Evolutionary conservation across 805 yeast species (phyloP).

Genomic region (Priceomyces melissophilus): DNA sequence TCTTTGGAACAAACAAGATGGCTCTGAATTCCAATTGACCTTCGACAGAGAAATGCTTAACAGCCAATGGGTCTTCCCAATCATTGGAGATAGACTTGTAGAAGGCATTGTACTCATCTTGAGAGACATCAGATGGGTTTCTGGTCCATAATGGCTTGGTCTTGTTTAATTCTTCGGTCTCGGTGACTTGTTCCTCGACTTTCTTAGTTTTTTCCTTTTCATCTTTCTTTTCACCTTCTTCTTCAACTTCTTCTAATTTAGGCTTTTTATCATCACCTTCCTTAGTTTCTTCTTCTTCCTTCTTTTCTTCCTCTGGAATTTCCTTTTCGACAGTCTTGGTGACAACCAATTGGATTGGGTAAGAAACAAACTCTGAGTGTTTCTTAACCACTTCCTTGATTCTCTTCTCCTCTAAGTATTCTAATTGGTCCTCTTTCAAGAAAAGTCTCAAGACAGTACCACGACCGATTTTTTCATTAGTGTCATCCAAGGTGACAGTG

Average conservation of each 20-base stretch:
- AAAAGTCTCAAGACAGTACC: constrained; percentile 95
- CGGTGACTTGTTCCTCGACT: constrained; percentile 89
- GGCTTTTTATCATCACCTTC: constrained; percentile 64
- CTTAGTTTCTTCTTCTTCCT: constrained; percentile 18
- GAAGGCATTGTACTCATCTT: constrained; percentile 98
- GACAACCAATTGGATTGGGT: constrained; percentile 97
- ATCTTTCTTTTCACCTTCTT: constrained; percentile 62
- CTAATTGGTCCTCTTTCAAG: constrained; percentile 98
- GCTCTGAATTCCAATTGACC: constrained; percentile 99
- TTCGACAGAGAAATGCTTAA: constrained; percentile 98
- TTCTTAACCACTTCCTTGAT: constrained; percentile 99
- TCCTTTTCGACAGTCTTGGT: constrained; percentile 99
- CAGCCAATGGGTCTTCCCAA: constrained; percentile 99
- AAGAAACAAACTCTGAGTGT: constrained; percentile 98
- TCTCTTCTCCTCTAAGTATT: constrained; percentile 98
- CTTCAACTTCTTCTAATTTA: constrained; percentile 76
- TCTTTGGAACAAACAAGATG: constrained; percentile 93
- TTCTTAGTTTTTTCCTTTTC: constrained; percentile 82
- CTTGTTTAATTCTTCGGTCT: constrained; percentile 97
- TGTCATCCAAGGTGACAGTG: constrained; percentile 88
- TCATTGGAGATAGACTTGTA: constrained; percentile 99
- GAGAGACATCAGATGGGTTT: constrained; percentile 94
- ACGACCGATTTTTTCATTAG: constrained; percentile 83
- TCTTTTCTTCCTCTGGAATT: constrained; percentile 76
- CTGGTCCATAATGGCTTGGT: constrained; percentile 99